Evolutionary conservation across 768 basidiomycete species (phyloP), one percentile per base, ranked within the genome.

Genomic region (Boletus vinaceobasis): DNA sequence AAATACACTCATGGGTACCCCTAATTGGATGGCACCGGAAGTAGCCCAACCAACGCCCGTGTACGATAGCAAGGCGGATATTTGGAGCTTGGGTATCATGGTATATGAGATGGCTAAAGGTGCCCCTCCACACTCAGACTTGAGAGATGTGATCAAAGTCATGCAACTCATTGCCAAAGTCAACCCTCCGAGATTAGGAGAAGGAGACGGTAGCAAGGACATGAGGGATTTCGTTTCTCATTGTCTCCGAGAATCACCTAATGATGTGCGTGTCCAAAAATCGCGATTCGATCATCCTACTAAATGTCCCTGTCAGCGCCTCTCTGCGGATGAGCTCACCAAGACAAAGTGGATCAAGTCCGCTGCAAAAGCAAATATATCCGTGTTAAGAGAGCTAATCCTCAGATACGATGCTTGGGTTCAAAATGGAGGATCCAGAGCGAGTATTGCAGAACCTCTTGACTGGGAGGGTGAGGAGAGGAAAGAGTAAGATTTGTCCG

Each of bases 21-120:
- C 95, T 0, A 93, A 97, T 68, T 98, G 96, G 96, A 99, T 99
- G 97, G 97, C 97, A 0, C 97, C 97, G 0, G 97, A 99, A 71
- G 93, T 98, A 4, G 91, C 96, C 15, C 90, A 93, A 60, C 79
- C 81, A 10, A 86, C 90, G 11, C 84, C 92, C n/a, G 79, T 86
- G 40, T 98, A 99, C 71, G 96, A 99, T 66, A 89, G 90, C 49
- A 98, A 97, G 69, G 97, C 96, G 3, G 97, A 99, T 65, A 93
- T 99, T 40, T 98, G 97, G 97, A 94, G 92, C 65, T 74, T 99
- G 53, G 97, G 97, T 6, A 95, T 99, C 67, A 88, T 95, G 73
- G 79, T 96, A 19, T 94, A 92, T 64, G 97, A 99, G 71, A 96
- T 98, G 87, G 85, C 88, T 62, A 94, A 92, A 66, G 97, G 97